Evolutionary conservation across 2,329 filamentous ascomycete genomes (phyloP).

Genomic region (Talaromyces sp.): DNA sequence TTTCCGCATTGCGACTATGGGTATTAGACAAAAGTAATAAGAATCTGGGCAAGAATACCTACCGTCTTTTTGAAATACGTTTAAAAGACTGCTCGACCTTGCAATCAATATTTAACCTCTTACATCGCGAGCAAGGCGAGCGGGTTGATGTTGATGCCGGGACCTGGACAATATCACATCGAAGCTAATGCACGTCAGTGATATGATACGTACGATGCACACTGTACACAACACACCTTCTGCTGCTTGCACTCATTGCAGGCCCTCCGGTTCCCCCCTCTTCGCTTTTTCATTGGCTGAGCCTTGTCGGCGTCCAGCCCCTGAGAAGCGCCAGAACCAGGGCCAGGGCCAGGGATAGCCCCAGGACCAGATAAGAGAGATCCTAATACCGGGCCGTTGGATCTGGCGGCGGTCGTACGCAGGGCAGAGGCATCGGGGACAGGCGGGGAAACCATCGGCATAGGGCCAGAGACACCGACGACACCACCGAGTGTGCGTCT

Average conservation of each 20-base stretch:
- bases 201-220: not conserved
- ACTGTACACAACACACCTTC: slow-evolving; percentile 50
- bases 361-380: slow-evolving; percentile 1
- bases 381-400: slow-evolving; percentile 17
- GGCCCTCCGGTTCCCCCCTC: slow-evolving; percentile 50
- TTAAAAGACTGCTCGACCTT: slow-evolving; percentile 67
- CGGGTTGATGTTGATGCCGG: slow-evolving; percentile 59
- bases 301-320: slow-evolving; percentile 30
- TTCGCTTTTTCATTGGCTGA: slow-evolving; percentile 49
- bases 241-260: slow-evolving; percentile 69
- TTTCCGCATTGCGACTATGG: slow-evolving; percentile 59
- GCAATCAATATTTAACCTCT: slow-evolving; percentile 61
- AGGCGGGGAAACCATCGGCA: slow-evolving; percentile 8
- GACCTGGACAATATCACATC: slow-evolving; percentile 65
- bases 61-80: slow-evolving; percentile 61
- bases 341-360: slow-evolving; percentile 2
- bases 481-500: slow-evolving; percentile 15
- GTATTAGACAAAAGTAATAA: too few relatives aligned
- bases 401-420: slow-evolving; percentile 11
- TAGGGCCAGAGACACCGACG: not conserved
- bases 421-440: slow-evolving; percentile 13
- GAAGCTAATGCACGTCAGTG: slow-evolving; percentile 47
- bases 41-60: too few relatives aligned
- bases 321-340: not conserved
- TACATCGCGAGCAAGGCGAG: slow-evolving; percentile 60